phyloP scores from a whole-genome alignment of 2,329 filamentous ascomycete species.

The Colletotrichum melonis region DNA sequence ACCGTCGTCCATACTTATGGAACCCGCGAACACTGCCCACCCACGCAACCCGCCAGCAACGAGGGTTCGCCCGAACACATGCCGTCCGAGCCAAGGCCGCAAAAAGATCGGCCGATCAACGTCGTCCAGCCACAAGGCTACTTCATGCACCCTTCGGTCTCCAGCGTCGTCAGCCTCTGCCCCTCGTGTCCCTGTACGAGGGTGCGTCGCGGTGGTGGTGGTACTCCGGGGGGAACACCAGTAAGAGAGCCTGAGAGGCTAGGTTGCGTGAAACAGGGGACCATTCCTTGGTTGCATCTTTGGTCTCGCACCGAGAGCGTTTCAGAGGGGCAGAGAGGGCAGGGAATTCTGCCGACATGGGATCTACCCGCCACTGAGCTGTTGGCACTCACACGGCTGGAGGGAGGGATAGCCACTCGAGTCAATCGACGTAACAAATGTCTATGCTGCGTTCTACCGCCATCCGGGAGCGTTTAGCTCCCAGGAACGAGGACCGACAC shows the following conservation, averaged over 20 bases:
- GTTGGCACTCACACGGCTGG: neutral
- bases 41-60: neutral
- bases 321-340: slow-evolving; percentile 11
- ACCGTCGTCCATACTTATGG: slow-evolving; percentile 31
- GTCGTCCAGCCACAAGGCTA: slow-evolving; percentile 10
- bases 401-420: neutral
- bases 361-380: neutral
- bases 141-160: slow-evolving; percentile 31
- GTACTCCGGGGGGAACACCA: too few relatives aligned
- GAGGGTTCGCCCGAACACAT: slow-evolving; percentile 15
- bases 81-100: slow-evolving; percentile 28
- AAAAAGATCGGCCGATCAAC: slow-evolving; percentile 23
- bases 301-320: slow-evolving; percentile 20
- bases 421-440: neutral
- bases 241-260: neutral
- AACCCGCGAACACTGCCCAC: neutral
- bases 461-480: slow-evolving; percentile 21
- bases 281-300: slow-evolving; percentile 30
- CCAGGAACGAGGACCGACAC: slow-evolving; percentile 6
- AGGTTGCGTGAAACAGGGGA: slow-evolving; percentile 32
- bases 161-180: slow-evolving; percentile 4
- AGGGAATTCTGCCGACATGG: slow-evolving; percentile 11
- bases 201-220: neutral
- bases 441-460: neutral
- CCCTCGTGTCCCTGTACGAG: neutral